Percentiles rank a stretch among this genome's conserved stretches.
Conservation (phyloP, 1,284 basidiomycete species). For the Thelephora terrestris region DNA sequence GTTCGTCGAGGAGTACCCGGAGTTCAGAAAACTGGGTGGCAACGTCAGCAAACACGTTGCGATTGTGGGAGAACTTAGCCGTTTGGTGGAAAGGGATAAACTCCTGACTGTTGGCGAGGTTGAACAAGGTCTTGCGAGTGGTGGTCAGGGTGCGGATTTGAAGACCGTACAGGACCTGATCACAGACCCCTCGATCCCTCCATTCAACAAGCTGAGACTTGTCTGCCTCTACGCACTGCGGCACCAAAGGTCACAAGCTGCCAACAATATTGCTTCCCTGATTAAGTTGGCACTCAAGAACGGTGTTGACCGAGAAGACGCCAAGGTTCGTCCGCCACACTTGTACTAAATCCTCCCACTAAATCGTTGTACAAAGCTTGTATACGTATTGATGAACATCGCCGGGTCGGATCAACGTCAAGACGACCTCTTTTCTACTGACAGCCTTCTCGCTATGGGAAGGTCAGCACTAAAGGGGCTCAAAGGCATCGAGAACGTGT, state of each 20-base stretch:
- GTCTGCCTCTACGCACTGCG: slow-evolving; percentile 93
- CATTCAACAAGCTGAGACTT: slow-evolving; percentile 81
- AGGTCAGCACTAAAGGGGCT: slow-evolving; percentile 92
- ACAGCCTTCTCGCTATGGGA: slow-evolving; percentile 90
- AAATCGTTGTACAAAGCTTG: slow-evolving; percentile 45
- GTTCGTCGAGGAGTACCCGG: slow-evolving; percentile 98
- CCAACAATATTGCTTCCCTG: slow-evolving; percentile 71
- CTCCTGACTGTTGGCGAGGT: slow-evolving; percentile 88
- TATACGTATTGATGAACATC: slow-evolving; percentile 89
- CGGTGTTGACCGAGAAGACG: slow-evolving; percentile 79
- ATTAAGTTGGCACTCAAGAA: slow-evolving; percentile 77
- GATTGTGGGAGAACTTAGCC: slow-evolving; percentile 90
- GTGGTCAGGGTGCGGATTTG: slow-evolving; percentile 74
- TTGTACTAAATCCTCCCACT: slow-evolving; percentile 1
- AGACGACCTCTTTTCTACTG: slow-evolving; percentile 95
- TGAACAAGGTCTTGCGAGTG: slow-evolving; percentile 93
- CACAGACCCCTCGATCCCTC: slow-evolving; percentile 53
- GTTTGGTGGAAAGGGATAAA: slow-evolving; percentile 80
- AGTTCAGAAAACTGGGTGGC: slow-evolving; percentile 91
- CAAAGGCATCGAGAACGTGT: slow-evolving; percentile 99
- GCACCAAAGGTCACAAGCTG: slow-evolving; percentile 85
- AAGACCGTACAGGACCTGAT: slow-evolving; percentile 80
- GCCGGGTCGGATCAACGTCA: slow-evolving; percentile 95
- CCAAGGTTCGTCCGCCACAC: slow-evolving; percentile 43
- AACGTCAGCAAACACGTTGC: slow-evolving; percentile 99